phyloP scores from a whole-genome alignment of 257 asterid genomes.

The Galeopsis tetrahit region DNA sequence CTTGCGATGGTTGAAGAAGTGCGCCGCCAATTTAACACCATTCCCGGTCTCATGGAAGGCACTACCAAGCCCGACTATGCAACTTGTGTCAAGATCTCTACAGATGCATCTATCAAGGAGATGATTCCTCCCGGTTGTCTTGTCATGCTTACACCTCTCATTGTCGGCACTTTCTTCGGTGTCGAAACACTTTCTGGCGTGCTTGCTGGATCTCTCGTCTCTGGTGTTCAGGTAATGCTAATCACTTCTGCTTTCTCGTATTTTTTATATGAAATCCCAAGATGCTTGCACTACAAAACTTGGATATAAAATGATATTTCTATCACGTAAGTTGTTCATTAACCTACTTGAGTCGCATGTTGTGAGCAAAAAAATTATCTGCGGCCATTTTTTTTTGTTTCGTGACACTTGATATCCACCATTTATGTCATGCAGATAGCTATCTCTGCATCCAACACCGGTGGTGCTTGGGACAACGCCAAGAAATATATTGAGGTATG shows the following conservation, averaged over 20 bases:
- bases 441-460: slow-evolving; percentile 57
- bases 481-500: slow-evolving; percentile 53
- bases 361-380: no score
- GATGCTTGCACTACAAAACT: neutral
- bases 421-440: slow-evolving; percentile 40
- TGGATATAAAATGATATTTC: neutral
- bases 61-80: slow-evolving; percentile 60
- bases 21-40: slow-evolving; percentile 53
- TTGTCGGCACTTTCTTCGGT: slow-evolving; percentile 56
- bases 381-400: no score
- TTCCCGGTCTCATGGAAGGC: slow-evolving; percentile 59
- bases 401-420: neutral
- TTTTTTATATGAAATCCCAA: neutral
- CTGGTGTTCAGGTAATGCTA: slow-evolving; percentile 53
- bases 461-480: slow-evolving; percentile 58
- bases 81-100: slow-evolving; percentile 61
- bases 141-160: slow-evolving; percentile 57
- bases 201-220: slow-evolving; percentile 62
- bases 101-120: slow-evolving; percentile 59
- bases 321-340: neutral
- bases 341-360: neutral
- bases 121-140: slow-evolving; percentile 64
- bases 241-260: neutral
- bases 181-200: slow-evolving; percentile 61
- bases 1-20: slow-evolving; percentile 62